Evolutionary conservation across 352 stramenopile genomes (phyloP).

Genomic region (Phytophthora ramorum): DNA sequence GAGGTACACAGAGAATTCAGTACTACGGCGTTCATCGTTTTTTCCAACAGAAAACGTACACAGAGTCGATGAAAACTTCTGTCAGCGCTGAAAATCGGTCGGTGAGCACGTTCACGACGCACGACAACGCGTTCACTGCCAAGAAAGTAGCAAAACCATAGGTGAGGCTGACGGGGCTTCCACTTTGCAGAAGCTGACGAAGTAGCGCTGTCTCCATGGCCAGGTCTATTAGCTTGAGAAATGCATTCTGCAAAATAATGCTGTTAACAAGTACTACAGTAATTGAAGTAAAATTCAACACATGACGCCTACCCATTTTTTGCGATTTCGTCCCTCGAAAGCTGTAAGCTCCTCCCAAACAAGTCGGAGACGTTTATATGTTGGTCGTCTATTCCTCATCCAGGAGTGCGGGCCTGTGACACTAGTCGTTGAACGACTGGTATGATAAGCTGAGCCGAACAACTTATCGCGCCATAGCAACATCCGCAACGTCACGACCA

Average conservation of each 20-base stretch:
- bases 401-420: constrained; percentile 4
- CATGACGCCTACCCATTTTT: constrained; percentile 43
- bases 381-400: neutral
- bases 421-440: neutral
- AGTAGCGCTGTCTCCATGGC: constrained; percentile 36
- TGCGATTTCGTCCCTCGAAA: constrained; percentile 42
- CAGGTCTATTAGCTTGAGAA: constrained; percentile 42
- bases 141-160: constrained; percentile 35
- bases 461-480: constrained; percentile 29
- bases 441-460: constrained; percentile 16
- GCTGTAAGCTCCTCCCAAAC: constrained; percentile 32
- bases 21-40: neutral
- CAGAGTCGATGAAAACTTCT: constrained; percentile 42
- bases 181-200: constrained; percentile 29
- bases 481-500: constrained; percentile 34
- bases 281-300: neutral
- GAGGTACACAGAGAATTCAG: neutral
- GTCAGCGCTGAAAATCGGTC: constrained; percentile 31
- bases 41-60: constrained; percentile 19
- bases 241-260: constrained; percentile 33
- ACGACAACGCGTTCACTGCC: constrained; percentile 33
- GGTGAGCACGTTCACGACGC: constrained; percentile 18
- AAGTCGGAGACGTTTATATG: neutral
- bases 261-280: neutral
- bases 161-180: constrained; percentile 27